These are phyloP conservation scores for Septoria petroselini DNA, from an alignment of 2,329 filamentous ascomycete species.

Conservation along the genomic window DNA sequence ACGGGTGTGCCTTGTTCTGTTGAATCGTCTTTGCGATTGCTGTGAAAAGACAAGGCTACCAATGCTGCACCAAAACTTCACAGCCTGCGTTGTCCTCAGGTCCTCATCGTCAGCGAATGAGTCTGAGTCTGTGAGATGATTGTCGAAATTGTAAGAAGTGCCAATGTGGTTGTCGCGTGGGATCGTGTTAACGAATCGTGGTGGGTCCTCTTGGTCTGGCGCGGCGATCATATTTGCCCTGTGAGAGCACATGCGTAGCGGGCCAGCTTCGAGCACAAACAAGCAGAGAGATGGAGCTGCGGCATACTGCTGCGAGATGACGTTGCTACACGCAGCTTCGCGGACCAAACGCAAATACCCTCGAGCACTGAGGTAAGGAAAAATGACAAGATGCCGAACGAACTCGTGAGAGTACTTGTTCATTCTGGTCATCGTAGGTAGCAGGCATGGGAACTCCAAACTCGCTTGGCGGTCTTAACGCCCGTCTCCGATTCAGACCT, in stretches of 20 bases:
- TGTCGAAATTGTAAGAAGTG: too few species aligned
- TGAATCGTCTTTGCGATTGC: too few species aligned
- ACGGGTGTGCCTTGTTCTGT: too few species aligned
- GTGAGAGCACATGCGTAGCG: background rate
- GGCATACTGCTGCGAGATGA: too few species aligned
- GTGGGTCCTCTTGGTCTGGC: background rate
- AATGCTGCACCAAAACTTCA: too few species aligned
- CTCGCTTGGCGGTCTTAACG: background rate
- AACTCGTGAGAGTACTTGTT: background rate
- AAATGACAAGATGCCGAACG: background rate
- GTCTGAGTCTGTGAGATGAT: too few species aligned
- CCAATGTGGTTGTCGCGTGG: slow-evolving; percentile 5
- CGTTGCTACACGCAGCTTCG: too few species aligned
- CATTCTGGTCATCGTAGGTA: background rate
- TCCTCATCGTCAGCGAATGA: too few species aligned
- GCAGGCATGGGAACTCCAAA: background rate
- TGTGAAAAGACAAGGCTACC: too few species aligned
- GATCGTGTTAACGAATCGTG: background rate
- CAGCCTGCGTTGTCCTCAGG: too few species aligned
- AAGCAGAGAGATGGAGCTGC: background rate
- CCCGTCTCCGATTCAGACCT: background rate
- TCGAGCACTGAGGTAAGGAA: too few species aligned
- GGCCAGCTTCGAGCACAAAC: background rate
- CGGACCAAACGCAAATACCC: too few species aligned
- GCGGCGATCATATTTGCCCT: background rate